phyloP scores from a whole-genome alignment of 163 green algal species.

The Scenedesmus sp. region DNA sequence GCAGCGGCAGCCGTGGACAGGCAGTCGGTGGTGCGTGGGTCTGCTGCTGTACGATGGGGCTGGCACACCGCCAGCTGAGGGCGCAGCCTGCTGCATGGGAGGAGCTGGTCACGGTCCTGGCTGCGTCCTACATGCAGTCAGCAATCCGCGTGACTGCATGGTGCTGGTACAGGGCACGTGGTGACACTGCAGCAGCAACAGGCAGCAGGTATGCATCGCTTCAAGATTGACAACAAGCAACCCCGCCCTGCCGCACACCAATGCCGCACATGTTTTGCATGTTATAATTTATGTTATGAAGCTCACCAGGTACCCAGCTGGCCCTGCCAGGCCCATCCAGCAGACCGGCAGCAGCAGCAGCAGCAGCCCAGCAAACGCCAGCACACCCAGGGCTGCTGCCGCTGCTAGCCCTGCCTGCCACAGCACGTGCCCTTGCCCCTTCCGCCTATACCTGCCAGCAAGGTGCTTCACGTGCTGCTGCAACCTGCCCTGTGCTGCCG shows the following conservation, averaged over 20 bases:
- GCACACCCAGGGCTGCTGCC: neutral
- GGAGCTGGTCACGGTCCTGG: no score
- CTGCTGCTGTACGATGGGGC: no score
- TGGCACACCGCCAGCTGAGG: no score
- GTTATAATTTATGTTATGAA: neutral
- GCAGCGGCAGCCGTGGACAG: neutral
- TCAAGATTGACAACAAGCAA: neutral
- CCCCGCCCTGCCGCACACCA: neutral
- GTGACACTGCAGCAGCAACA: neutral
- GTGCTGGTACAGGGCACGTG: neutral
- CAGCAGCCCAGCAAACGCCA: conserved; percentile 14
- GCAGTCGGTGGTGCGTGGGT: neutral
- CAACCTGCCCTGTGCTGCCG: neutral
- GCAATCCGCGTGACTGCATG: no score
- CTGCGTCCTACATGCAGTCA: no score
- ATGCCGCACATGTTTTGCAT: neutral
- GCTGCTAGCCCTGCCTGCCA: neutral
- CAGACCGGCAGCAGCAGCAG: conserved; percentile 36
- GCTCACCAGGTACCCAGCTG: conserved; percentile 19
- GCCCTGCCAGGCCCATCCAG: conserved; percentile 5
- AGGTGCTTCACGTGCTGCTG: neutral
- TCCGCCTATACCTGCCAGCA: neutral
- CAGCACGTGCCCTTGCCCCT: neutral
- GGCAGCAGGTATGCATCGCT: neutral
- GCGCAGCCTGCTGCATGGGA: no score